These are phyloP conservation scores for Pseudocercospora macadamiae DNA, from an alignment of 2,329 filamentous ascomycete genomes.

Conservation along the genomic window DNA sequence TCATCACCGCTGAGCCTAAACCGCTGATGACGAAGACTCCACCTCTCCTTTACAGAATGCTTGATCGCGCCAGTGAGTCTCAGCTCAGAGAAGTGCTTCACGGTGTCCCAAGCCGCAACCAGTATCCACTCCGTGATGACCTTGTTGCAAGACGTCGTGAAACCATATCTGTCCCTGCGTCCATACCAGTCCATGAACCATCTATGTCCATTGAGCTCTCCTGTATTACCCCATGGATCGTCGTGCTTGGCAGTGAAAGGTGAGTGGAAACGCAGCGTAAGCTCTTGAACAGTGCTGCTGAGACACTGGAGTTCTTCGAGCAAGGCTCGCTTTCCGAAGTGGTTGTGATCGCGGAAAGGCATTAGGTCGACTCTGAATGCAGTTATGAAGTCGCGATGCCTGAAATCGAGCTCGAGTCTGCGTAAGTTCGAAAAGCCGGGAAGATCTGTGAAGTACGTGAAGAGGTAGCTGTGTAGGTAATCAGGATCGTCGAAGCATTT, in stretches of 20 bases:
- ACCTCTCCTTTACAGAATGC: not conserved
- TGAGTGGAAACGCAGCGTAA: not conserved
- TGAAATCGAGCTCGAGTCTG: not conserved
- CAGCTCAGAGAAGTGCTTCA: not conserved
- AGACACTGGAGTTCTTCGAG: not conserved
- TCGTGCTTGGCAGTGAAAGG: not conserved
- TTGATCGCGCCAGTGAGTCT: not conserved
- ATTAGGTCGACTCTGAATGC: not conserved
- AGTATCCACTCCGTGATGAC: not conserved
- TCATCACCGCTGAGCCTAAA: not conserved
- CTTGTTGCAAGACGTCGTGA: not conserved
- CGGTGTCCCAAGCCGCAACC: not conserved
- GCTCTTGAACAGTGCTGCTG: not conserved
- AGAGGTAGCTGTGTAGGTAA: not conserved
- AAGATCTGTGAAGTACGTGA: not conserved
- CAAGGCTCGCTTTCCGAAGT: not conserved
- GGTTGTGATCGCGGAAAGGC: not conserved
- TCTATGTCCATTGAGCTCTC: not conserved
- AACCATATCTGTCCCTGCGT: not conserved
- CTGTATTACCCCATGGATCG: not conserved
- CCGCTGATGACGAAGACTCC: not conserved
- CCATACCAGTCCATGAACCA: not conserved
- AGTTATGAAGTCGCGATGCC: not conserved
- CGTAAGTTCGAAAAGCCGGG: not conserved
- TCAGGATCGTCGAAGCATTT: not conserved